Evolutionary conservation across 169 alveolate genomes (phyloP), one percentile per base, ranked within the genome.

Genomic region (Cryptosporidium muris): DNA sequence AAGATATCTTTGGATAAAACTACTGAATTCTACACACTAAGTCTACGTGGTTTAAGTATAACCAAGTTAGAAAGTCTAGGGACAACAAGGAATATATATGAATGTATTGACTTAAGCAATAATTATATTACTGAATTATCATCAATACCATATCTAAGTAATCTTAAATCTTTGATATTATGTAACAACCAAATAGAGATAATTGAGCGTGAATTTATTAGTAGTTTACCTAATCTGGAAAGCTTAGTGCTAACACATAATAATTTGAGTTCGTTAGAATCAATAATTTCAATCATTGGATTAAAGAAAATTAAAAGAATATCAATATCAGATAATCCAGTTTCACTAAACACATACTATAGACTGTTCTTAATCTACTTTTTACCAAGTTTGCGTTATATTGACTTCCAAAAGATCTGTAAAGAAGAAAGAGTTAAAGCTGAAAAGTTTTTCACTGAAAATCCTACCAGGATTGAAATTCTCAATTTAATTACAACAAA

Each of bases 181-280:
- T 74, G 85, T 40, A 74, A 74, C 16, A 74, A 74, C 45, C 16
- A 74, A 74, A 74, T 74, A 45, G 68, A 74, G 37, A 47, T 6
- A 6, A 54, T 74, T 14, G 85, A 74, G 6, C 47, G 7, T n/a
- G 58, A 47, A 25, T 74, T 74, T 16, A 34, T 54, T 43, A 58
- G 11, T 3, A 40, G 62, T 37, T 81, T 94, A 25, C 96, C 97
- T 9, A 92, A 92, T 54, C 82, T 96, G 37, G 92, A 91, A 12
- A 92, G 97, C 4, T 85, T 96, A 56, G 90, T 96, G 51, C 90
- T 96, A 36, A 90, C 98, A 14, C 93, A 94, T 65, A 96, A 96
- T 89, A 92, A 91, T 58, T 94, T 95, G 63, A 62, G 65, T 11
- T 48, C 64, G 60, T 45, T 89, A 36, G 52, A 51, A 12, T 88